A percentile compares a stretch with the other conserved stretches of the same genome.
Evolutionary conservation across 1,284 basidiomycete species (phyloP).

Genomic region (Hypsizygus ulmarius): DNA sequence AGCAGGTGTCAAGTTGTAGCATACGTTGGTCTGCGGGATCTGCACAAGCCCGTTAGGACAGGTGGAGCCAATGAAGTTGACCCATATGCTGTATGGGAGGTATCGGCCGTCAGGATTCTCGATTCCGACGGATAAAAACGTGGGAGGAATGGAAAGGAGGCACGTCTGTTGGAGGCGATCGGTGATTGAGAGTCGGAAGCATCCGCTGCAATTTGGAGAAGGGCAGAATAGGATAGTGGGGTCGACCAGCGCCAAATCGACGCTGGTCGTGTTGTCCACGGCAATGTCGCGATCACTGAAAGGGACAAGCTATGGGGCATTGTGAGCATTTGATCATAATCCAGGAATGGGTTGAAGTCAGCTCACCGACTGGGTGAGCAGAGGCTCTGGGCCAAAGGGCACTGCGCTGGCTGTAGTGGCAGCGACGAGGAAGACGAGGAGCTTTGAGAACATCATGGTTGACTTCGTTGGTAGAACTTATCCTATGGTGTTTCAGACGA

Average conservation of each 20-base stretch:
- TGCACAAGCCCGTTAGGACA: conserved; percentile 1
- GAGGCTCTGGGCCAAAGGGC: too few species aligned
- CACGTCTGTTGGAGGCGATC: conserved; percentile 3
- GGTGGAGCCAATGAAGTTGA: background rate
- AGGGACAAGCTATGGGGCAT: too few species aligned
- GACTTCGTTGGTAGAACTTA: too few species aligned
- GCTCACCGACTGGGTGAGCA: too few species aligned
- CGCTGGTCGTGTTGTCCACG: too few species aligned
- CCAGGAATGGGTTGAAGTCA: too few species aligned
- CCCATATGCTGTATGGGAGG: conserved; percentile 2
- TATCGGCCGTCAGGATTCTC: background rate
- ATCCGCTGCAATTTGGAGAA: background rate
- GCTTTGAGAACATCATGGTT: too few species aligned
- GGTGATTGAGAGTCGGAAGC: background rate
- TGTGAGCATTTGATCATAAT: too few species aligned
- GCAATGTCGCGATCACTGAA: too few species aligned
- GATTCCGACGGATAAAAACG: conserved; percentile 1
- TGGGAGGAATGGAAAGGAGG: background rate
- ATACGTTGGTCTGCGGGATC: conserved; percentile 4
- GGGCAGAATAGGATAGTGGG: conserved; percentile 1
- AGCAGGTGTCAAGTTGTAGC: background rate
- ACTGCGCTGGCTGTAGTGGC: too few species aligned
- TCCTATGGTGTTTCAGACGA: too few species aligned
- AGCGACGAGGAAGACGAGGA: too few species aligned
- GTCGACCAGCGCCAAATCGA: background rate